Evolutionary conservation across 2,329 filamentous ascomycete genomes (phyloP), one percentile per base, ranked within the genome.

Genomic region (Colletotrichum gigasporum): DNA sequence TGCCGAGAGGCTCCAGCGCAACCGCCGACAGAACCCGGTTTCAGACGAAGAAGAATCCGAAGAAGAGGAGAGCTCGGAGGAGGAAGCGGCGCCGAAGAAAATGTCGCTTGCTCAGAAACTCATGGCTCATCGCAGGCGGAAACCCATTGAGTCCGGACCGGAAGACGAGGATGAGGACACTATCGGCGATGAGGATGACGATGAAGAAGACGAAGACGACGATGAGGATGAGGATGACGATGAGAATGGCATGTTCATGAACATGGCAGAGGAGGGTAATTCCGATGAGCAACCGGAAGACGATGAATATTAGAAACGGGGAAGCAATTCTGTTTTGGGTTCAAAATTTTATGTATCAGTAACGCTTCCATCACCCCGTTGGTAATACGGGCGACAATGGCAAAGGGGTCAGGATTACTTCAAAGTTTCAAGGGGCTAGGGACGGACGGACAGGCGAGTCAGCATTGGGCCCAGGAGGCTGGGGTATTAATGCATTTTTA

Each of bases 181-280:
- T 2, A 70, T 72, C 1, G 69, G 67, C 0, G 71, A 67, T 0
- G 67, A 68, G 0, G 68, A 68, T 3, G 67, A 67, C 0, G 68
- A 71, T 1, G 56, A 65, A 0, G 53, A 56, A 0, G 53, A 56
- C 0, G 56, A 67, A 0, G 67, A 68, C 0, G 69, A 71, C 0
- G 70, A 73, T 0, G 69, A 70, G 5, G 70, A 69, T 1, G 70
- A 65, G 26, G 67, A 63, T 4, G 62, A 63, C 2, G 42, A 35
- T 4, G 55, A 66, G 41, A 63, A 72, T 16, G 74, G 68, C 1
- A 69, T 76, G 24, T 64, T 78, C 6, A 69, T 72, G 44, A 67
- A 68, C 16, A 75, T 78, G 73, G 77, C 77, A 0, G 75, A 72
- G 2, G 77, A 78, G 30, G 66, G 61, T 20, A 48, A 64, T 24